Evolutionary conservation across 805 yeast species (phyloP).

Genomic region (Kodamaea lidongshanica): DNA sequence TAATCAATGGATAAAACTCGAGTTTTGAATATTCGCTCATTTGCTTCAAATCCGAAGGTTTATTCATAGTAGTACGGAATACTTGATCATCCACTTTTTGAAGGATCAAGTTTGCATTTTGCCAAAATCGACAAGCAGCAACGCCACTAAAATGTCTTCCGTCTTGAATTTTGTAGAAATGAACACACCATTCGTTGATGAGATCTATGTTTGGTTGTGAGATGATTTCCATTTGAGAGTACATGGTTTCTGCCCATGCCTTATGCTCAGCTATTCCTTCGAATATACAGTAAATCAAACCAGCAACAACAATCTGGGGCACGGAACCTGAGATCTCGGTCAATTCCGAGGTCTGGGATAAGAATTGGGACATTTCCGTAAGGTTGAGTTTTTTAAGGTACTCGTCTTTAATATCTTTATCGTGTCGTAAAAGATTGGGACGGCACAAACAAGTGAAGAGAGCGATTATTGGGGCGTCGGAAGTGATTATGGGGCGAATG

Average conservation of each 20-base stretch:
- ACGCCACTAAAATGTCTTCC: conserved; percentile 41
- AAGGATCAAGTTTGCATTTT: conserved; percentile 30
- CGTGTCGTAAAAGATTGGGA: conserved; percentile 7
- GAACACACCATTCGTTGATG: conserved; percentile 50
- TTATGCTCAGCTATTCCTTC: conserved; percentile 46
- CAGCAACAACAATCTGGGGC: conserved; percentile 30
- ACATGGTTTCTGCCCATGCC: conserved; percentile 41
- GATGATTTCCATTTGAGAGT: conserved; percentile 5
- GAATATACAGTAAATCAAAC: conserved; percentile 47
- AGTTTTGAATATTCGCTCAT: conserved; percentile 25
- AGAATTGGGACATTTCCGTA: background rate
- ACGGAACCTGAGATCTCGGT: too few species aligned
- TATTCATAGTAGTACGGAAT: conserved; percentile 23
- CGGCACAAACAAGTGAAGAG: conserved; percentile 8
- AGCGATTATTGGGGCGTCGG: background rate
- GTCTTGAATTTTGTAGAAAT: conserved; percentile 49
- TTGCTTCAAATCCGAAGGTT: conserved; percentile 24
- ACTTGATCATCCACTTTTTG: conserved; percentile 28
- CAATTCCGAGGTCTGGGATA: too few species aligned
- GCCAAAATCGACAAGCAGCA: conserved; percentile 45
- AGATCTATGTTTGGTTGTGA: conserved; percentile 6
- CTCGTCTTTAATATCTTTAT: conserved; percentile 2
- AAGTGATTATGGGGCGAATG: background rate
- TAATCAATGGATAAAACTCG: conserved; percentile 30
- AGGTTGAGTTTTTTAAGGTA: conserved; percentile 1